Evolutionary conservation across 805 yeast genomes (phyloP), one percentile per base, ranked within the genome.

Genomic region (Lipomyces sp.): DNA sequence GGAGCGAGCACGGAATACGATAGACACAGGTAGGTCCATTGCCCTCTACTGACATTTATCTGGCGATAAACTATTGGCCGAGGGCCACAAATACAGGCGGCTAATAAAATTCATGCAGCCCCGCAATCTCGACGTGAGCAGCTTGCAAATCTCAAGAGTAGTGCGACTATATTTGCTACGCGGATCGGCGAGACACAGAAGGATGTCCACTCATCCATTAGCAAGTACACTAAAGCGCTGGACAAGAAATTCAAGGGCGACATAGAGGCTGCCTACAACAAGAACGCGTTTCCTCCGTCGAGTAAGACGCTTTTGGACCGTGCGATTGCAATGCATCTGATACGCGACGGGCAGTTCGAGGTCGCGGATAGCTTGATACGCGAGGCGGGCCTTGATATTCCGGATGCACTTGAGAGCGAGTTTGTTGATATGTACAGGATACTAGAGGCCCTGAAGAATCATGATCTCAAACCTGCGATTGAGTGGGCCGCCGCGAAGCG

Each of bases 261-360:
- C 39, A 34, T 47, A 21, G 63, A 46, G 40, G 46, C 49, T 21
- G 45, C 51, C 3, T 47, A 34, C 48, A 53, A 53, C 35, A 51
- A 43, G 13, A 49, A 31, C 13, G 50, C 55, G 41, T 59, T 43
- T 36, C 58, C 48, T 18, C 50, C 40, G 59, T 19, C 58, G 16
- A 58, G 51, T 35, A 42, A 59, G 47, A 45, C 53, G 8, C 55
- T 64, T 32, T 66, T 77, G 19, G 69, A 74, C 31, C 63, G 64
- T 16, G 79, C 79, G 0, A 68, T 78, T 8, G 70, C 71, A 19
- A 65, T 71, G 49, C 81, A 78, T 58, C 62, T 78, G 19, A 63
- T 74, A 10, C 66, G 81, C n/a, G 71, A 70, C 47, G 79, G 77
- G n/a, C 71, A 75, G 46, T 66, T 73, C 11, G 66, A 65, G 3